phyloP scores from a whole-genome alignment of 441 rosid genomes.

The Euphorbia schlechtendalii region DNA sequence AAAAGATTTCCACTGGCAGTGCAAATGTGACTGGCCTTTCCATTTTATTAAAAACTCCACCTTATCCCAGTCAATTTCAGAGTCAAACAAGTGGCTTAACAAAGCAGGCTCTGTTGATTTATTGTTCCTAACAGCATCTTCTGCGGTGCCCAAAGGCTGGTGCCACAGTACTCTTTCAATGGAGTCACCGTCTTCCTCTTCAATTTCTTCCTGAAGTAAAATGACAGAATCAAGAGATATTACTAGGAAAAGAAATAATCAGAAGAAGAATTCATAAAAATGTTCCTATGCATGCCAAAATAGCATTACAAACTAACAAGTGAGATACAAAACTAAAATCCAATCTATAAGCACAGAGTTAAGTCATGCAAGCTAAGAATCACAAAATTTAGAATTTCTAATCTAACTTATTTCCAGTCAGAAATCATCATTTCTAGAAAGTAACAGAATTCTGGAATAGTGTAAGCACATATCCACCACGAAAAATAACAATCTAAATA shows the following conservation, averaged over 20 bases:
- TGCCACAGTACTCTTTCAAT: slow-evolving; percentile 98
- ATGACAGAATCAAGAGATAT: slow-evolving; percentile 2
- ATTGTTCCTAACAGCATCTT: slow-evolving; percentile 53
- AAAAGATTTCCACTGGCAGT: slow-evolving; percentile 94
- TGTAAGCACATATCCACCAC: neutral
- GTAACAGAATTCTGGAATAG: neutral
- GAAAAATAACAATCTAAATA: neutral
- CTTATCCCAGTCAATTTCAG: slow-evolving; percentile 79
- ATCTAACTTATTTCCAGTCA: neutral
- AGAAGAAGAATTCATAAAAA: slow-evolving; percentile 3
- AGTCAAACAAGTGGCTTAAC: slow-evolving; percentile 65
- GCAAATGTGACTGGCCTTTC: slow-evolving; percentile 99
- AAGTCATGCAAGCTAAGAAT: neutral
- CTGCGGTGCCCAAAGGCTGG: slow-evolving; percentile 83
- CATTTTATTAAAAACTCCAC: slow-evolving; percentile 95
- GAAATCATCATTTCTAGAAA: neutral
- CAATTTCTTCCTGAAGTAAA: slow-evolving; percentile 77
- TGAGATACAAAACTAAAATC: neutral
- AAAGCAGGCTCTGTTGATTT: slow-evolving; percentile 69
- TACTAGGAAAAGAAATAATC: neutral
- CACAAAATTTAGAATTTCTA: neutral
- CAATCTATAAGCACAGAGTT: neutral
- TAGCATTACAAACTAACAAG: neutral
- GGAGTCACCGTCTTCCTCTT: slow-evolving; percentile 91
- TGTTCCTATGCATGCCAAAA: neutral